Percentiles rank a stretch among this genome's conserved stretches.
phyloP scores from a whole-genome alignment of 257 asterid genomes.

The Misopates orontium region DNA sequence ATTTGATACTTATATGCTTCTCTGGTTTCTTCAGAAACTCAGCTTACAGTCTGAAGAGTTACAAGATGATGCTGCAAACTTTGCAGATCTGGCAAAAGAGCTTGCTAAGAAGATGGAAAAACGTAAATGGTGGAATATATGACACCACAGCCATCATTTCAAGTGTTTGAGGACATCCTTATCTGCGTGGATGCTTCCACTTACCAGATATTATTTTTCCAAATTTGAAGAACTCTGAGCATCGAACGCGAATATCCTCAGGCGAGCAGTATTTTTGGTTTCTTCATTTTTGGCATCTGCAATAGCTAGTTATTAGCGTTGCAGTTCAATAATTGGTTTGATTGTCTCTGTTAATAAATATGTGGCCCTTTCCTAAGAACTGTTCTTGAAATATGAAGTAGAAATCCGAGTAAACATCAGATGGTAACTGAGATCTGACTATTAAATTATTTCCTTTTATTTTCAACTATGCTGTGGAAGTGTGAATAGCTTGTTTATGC shows the following conservation, averaged over 20 bases:
- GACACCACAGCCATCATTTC: constrained; percentile 10
- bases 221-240: background rate
- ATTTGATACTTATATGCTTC: background rate
- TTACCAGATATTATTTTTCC: background rate
- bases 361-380: background rate
- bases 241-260: background rate
- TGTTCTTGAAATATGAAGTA: background rate
- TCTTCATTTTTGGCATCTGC: no score
- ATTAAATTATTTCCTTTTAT: no score
- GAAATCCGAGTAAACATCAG: background rate
- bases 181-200: background rate
- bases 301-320: no score
- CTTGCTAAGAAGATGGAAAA: constrained; percentile 81
- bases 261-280: background rate
- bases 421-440: no score
- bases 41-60: constrained; percentile 67
- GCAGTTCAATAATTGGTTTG: no score
- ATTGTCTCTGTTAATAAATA: no score
- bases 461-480: no score
- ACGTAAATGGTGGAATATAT: constrained; percentile 86
- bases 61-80: constrained; percentile 72
- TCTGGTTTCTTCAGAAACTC: constrained; percentile 50
- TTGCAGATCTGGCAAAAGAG: constrained; percentile 67
- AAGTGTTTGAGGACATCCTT: background rate
- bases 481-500: no score